Evolutionary conservation across 2,329 filamentous ascomycete genomes (phyloP), one percentile per base, ranked within the genome.

Genomic region (Didymellaceae sp.): DNA sequence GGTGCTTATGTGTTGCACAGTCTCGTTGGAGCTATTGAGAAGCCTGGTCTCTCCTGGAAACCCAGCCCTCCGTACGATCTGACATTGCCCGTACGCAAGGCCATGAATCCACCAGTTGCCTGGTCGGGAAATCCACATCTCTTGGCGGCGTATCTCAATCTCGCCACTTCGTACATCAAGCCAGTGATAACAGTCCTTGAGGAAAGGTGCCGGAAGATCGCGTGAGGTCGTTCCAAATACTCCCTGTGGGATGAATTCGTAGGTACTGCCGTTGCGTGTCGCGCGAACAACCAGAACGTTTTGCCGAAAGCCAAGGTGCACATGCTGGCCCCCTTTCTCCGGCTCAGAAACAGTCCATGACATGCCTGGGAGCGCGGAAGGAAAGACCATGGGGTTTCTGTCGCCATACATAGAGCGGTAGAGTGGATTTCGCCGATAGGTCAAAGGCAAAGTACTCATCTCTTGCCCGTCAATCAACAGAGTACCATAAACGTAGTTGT

Each of bases 101-200:
- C 77, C 55, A 5, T 82, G 48, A 13, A 51, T 41, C 6, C 28
- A 54, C 78, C 78, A 81, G 54, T 79, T 74, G 4, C 61, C 58
- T 0, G 11, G 1, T 35, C 66, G 77, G 0, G 34, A 46, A 10
- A 43, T 68, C 79, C 79, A 82, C 1, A 71, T 70, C n/a, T 63
- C 52, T 1, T 66, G 63, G 6, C 75, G 76, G 7, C 84, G 74
- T 17, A 86, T 78, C 34, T 88, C 80, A 0, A 89, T 40, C 1
- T 69, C 42, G 2, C 74, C 71, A 1, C 68, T 70, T 1, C 52
- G 38, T 0, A 85, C 10, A 32, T 87, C 73, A 4, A 87, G 70
- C 84, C 85, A 88, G 54, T 89, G 85, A 0, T 81, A 73, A 40
- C 81, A 86, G 6, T 77, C 68, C 0, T 80, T 65, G 0, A 85